A percentile compares a stretch with the other conserved stretches of the same genome.
Evolutionary conservation across 2,329 filamentous ascomycete genomes (phyloP).

Genomic region (Penicillium griseofulvum): DNA sequence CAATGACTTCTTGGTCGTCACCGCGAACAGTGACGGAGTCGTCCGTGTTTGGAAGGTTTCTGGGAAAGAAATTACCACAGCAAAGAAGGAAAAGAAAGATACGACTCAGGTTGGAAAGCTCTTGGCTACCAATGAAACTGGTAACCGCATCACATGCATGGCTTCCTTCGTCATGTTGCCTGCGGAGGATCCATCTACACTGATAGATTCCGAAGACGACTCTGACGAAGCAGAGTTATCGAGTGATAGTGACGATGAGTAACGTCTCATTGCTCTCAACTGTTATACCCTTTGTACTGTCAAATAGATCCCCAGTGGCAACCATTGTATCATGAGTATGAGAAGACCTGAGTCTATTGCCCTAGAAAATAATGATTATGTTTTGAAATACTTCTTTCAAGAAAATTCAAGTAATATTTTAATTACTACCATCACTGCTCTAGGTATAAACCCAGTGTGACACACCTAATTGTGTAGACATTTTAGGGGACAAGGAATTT

Average conservation of each 20-base stretch:
- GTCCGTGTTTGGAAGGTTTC: conserved; percentile 72
- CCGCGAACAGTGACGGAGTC: conserved; percentile 80
- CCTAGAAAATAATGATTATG: not conserved
- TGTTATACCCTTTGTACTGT: conserved; percentile 27
- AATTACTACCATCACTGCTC: not conserved
- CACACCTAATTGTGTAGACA: not conserved
- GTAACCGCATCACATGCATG: conserved; percentile 85
- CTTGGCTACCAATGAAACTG: conserved; percentile 76
- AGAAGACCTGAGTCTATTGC: not conserved
- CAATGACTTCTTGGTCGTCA: conserved; percentile 59
- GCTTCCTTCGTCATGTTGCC: conserved; percentile 81
- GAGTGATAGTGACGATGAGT: conserved; percentile 31
- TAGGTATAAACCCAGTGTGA: not conserved
- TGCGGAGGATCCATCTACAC: conserved; percentile 52
- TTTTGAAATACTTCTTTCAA: not conserved
- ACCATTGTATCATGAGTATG: conserved; percentile 15
- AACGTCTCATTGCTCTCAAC: conserved; percentile 16
- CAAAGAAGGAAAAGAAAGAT: conserved; percentile 18
- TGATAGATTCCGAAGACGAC: conserved; percentile 56
- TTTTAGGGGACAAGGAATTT: not conserved
- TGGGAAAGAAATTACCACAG: conserved; percentile 28
- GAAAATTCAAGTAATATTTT: not conserved
- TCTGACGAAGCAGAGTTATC: conserved; percentile 31
- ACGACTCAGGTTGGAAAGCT: conserved; percentile 59
- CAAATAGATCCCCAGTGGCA: conserved; percentile 9